Evolutionary conservation across 106 monocot species (phyloP).

Genomic region (Dendrobium nobile): DNA sequence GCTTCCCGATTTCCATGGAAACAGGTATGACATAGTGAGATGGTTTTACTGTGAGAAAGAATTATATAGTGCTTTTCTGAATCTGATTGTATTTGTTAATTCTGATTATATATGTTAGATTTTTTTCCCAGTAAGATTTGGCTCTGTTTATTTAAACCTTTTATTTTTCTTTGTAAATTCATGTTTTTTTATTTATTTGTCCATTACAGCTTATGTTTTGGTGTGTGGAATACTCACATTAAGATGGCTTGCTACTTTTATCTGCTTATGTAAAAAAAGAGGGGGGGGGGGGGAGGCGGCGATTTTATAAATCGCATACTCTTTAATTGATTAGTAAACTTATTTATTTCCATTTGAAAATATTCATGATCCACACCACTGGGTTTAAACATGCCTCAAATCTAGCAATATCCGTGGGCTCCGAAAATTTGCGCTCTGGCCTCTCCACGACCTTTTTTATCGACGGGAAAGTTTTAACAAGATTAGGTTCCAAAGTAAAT

Average conservation of each 20-base stretch:
- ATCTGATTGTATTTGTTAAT: background rate
- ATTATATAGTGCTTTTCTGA: background rate
- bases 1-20: conserved; percentile 98
- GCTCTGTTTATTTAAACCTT: background rate
- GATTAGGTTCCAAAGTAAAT: too few species aligned
- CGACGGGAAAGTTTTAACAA: too few species aligned
- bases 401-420: background rate
- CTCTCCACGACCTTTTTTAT: too few species aligned
- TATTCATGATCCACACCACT: background rate
- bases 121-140: background rate
- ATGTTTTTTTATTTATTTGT: background rate
- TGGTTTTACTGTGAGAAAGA: background rate
- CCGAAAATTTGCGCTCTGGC: too few species aligned
- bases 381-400: background rate
- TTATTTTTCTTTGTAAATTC: background rate
- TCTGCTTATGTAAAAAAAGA: background rate
- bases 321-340: background rate
- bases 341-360: background rate
- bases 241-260: background rate
- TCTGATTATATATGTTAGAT: background rate
- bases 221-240: background rate
- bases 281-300: background rate
- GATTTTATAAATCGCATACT: background rate
- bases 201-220: background rate
- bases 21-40: conserved; percentile 46